A percentile compares a stretch with the other conserved stretches of the same genome.
These are phyloP conservation scores for Cercospora zeae-maydis DNA, from an alignment of 2,329 filamentous ascomycete species.

Conservation along the genomic window DNA sequence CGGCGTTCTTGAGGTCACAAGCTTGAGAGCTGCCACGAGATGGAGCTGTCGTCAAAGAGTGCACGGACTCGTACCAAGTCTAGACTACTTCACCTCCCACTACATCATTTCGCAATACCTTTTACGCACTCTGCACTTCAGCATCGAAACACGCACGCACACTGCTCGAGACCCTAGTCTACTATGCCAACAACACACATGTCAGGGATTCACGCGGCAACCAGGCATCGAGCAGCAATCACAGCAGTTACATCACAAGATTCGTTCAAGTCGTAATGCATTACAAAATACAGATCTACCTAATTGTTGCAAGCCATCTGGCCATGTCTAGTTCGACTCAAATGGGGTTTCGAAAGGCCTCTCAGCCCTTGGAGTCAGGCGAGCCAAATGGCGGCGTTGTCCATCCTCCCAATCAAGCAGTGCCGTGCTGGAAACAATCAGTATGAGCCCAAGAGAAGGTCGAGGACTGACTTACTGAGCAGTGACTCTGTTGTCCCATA, in stretches of 20 bases:
- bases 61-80: constrained; percentile 3
- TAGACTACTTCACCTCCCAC: not conserved
- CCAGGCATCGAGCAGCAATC: not conserved
- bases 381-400: constrained; percentile 71
- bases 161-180: not conserved
- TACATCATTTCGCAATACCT: not conserved
- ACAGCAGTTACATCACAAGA: not conserved
- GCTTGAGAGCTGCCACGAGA: not conserved
- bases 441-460: not conserved
- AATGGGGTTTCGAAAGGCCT: constrained; percentile 64
- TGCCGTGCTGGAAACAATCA: constrained; percentile 51
- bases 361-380: constrained; percentile 81
- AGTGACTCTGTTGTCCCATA: constrained; percentile 29
- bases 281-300: not conserved
- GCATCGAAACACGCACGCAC: not conserved
- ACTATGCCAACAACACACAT: not conserved
- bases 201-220: not conserved
- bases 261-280: not conserved
- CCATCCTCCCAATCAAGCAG: constrained; percentile 79
- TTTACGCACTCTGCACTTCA: not conserved
- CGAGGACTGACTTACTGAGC: constrained; percentile 46
- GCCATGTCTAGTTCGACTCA: constrained; percentile 26
- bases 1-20: not conserved
- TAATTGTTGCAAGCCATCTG: not conserved
- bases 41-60: constrained; percentile 8